These are phyloP conservation scores for Taiozyma sp. DNA, from an alignment of 1,139 yeast genomes.

Conservation along the genomic window DNA sequence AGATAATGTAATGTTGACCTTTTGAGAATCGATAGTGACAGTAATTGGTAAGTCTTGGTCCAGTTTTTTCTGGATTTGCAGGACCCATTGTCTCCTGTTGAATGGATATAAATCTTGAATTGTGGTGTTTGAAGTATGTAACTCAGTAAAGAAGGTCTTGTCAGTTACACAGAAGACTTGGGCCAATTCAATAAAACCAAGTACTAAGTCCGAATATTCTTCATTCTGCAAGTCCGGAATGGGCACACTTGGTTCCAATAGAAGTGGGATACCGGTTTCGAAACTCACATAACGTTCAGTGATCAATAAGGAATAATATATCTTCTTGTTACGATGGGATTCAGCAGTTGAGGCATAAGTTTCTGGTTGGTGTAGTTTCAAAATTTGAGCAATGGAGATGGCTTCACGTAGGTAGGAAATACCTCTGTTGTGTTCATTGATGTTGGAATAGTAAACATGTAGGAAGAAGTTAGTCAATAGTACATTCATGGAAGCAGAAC, in stretches of 20 bases:
- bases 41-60: constrained; percentile 9
- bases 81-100: constrained; percentile 18
- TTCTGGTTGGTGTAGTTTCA: constrained; percentile 18
- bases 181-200: constrained; percentile 20
- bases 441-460: constrained; percentile 18
- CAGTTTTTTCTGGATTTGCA: constrained; percentile 16
- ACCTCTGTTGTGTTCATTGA: constrained; percentile 13
- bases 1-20: constrained; percentile 19
- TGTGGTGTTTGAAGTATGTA: constrained; percentile 13
- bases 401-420: constrained; percentile 20
- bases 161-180: constrained; percentile 21
- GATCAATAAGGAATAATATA: constrained; percentile 18
- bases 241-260: constrained; percentile 20
- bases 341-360: constrained; percentile 12
- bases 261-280: constrained; percentile 17
- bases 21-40: constrained; percentile 17
- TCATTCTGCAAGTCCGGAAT: constrained; percentile 20
- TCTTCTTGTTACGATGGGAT: constrained; percentile 19
- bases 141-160: constrained; percentile 18
- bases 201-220: constrained; percentile 20
- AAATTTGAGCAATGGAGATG: constrained; percentile 18
- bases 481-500: constrained; percentile 11
- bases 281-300: constrained; percentile 21
- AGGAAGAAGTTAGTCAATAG: constrained; percentile 18
- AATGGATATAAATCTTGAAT: constrained; percentile 19